Evolutionary conservation across 1,139 yeast genomes (phyloP).

Genomic region (Lodderomyces parapsilosis): DNA sequence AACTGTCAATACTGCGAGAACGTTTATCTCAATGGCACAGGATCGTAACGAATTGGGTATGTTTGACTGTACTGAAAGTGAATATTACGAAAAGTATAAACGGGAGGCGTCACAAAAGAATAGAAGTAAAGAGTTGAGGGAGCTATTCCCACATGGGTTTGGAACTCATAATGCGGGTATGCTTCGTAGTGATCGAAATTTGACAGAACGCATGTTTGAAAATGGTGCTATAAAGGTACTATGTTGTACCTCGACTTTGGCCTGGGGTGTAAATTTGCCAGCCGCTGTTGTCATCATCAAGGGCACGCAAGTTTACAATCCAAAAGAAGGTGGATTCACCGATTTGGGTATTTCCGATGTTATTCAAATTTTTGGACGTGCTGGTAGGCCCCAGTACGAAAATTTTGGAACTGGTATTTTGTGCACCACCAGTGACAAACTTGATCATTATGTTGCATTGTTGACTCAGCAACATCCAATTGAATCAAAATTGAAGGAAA

Average conservation of each 20-base stretch:
- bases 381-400: conserved; percentile 98
- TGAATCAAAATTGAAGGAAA: conserved; percentile 77
- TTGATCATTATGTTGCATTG: conserved; percentile 84
- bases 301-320: conserved; percentile 94
- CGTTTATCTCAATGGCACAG: conserved; percentile 69
- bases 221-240: conserved; percentile 85
- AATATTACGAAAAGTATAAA: conserved; percentile 45
- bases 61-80: conserved; percentile 61
- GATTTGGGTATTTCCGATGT: conserved; percentile 96
- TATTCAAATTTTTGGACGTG: conserved; percentile 97
- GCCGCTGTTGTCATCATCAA: conserved; percentile 97
- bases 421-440: conserved; percentile 75
- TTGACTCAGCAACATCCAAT: conserved; percentile 96
- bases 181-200: conserved; percentile 85
- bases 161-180: conserved; percentile 98
- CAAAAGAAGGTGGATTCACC: conserved; percentile 90
- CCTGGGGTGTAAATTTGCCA: conserved; percentile 99
- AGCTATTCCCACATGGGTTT: conserved; percentile 78
- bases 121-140: conserved; percentile 76
- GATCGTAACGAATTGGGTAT: conserved; percentile 52
- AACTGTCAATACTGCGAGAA: conserved; percentile 78
- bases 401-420: conserved; percentile 89
- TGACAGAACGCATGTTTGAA: conserved; percentile 84
- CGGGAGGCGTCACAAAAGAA: conserved; percentile 69
- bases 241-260: conserved; percentile 95